Percentiles rank a stretch among this genome's conserved stretches.
Evolutionary conservation across 1,284 basidiomycete genomes (phyloP).

Genomic region (Boletus mariae): DNA sequence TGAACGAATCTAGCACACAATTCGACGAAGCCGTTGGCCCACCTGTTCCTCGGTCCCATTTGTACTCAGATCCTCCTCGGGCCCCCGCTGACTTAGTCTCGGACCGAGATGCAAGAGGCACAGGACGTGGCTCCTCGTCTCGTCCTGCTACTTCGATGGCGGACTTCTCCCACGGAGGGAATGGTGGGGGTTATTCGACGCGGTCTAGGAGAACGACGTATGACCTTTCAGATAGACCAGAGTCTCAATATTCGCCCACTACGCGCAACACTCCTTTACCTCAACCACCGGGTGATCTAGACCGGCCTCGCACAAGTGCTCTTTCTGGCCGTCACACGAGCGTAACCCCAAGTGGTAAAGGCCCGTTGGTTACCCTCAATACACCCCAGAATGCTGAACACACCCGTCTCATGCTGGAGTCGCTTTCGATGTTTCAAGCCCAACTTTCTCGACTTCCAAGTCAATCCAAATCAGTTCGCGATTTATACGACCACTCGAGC

Average conservation of each 20-base stretch:
- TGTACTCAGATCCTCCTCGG: slow-evolving; percentile 29
- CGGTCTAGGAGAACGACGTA: slow-evolving; percentile 26
- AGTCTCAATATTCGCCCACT: slow-evolving; percentile 22
- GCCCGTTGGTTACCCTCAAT: slow-evolving; percentile 15
- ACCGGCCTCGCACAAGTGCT: slow-evolving; percentile 11
- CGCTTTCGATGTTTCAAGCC: slow-evolving; percentile 65
- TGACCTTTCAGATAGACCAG: slow-evolving; percentile 24
- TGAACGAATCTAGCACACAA: slow-evolving; percentile 14
- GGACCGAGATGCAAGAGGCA: slow-evolving; percentile 22
- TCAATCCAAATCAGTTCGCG: slow-evolving; percentile 42
- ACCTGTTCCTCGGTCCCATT: slow-evolving; percentile 22
- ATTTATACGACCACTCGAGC: slow-evolving; percentile 57
- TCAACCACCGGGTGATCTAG: slow-evolving; percentile 22
- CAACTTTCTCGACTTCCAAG: slow-evolving; percentile 51
- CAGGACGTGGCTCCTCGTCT: slow-evolving; percentile 15
- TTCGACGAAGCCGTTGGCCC: slow-evolving; percentile 16
- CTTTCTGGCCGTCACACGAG: slow-evolving; percentile 20
- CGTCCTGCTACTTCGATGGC: slow-evolving; percentile 35
- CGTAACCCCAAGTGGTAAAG: slow-evolving; percentile 14
- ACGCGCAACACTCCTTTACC: slow-evolving; percentile 12
- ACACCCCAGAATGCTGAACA: slow-evolving; percentile 50
- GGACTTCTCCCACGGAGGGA: slow-evolving; percentile 21
- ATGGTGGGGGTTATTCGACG: slow-evolving; percentile 10
- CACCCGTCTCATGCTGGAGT: slow-evolving; percentile 61
- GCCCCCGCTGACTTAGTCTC: slow-evolving; percentile 12